Conservation (phyloP, 2,329 filamentous ascomycete species). For the Cercospora sp. region DNA sequence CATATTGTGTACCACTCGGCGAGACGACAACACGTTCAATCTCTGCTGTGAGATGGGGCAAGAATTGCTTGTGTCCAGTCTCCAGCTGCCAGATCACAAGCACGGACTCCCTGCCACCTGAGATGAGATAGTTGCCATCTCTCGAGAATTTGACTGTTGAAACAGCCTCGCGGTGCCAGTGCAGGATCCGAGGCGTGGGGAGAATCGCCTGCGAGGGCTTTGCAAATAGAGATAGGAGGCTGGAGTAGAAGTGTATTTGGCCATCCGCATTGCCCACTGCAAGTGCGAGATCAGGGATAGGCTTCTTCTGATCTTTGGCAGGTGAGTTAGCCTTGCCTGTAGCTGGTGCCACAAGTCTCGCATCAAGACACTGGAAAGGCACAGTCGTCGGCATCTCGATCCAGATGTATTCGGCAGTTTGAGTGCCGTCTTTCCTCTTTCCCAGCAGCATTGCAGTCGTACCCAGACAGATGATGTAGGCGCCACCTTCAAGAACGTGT, state of each 20-base stretch:
- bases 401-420: conserved; percentile 50
- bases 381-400: conserved; percentile 59
- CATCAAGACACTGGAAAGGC: conserved; percentile 66
- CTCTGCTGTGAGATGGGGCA: conserved; percentile 85
- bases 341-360: conserved; percentile 44
- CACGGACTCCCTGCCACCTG: conserved; percentile 85
- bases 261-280: conserved; percentile 76
- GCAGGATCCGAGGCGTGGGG: conserved; percentile 64
- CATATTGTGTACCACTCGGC: conserved; percentile 75
- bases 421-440: conserved; percentile 42
- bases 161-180: conserved; percentile 89
- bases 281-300: conserved; percentile 61
- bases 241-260: conserved; percentile 74
- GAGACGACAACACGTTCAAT: conserved; percentile 86
- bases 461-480: conserved; percentile 58
- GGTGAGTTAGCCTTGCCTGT: conserved; percentile 29
- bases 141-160: conserved; percentile 85
- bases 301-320: conserved; percentile 32
- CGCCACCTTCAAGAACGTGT: conserved; percentile 55
- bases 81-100: conserved; percentile 92
- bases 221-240: conserved; percentile 32
- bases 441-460: conserved; percentile 63
- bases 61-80: conserved; percentile 74
- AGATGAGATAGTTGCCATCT: conserved; percentile 96
- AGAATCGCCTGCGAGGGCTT: conserved; percentile 29